A percentile compares a stretch with the other conserved stretches of the same genome.
Evolutionary conservation across 2,329 filamentous ascomycete genomes (phyloP).

Genomic region (Alternaria tenuissima): DNA sequence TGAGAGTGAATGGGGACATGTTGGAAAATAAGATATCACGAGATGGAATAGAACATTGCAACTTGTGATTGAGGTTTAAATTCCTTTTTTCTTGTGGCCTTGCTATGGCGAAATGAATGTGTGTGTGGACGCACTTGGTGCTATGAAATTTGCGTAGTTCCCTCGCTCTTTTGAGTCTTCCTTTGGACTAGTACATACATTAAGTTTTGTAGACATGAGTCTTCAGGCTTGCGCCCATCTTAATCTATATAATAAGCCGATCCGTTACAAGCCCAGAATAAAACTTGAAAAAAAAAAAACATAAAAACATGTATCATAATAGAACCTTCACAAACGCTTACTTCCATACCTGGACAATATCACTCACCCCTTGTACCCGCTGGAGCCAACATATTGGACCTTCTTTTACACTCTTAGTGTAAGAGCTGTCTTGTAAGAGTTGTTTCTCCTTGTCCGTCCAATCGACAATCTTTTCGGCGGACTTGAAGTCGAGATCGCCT

Average conservation of each 20-base stretch:
- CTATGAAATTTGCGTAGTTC: neutral
- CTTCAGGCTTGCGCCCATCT: neutral
- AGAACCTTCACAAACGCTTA: neutral
- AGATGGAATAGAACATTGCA: neutral
- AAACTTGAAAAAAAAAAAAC: neutral
- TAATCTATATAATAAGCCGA: neutral
- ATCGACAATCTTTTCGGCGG: constrained; percentile 50
- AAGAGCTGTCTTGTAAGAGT: constrained; percentile 27
- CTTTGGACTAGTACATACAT: neutral
- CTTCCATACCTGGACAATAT: neutral
- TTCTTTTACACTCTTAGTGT: neutral
- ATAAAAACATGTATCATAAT: neutral
- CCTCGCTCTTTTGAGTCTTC: neutral
- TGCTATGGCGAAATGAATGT: neutral
- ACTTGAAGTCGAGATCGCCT: constrained; percentile 59
- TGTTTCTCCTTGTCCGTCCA: constrained; percentile 54
- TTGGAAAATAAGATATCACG: constrained; percentile 8
- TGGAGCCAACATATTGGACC: constrained; percentile 14
- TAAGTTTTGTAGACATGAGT: neutral
- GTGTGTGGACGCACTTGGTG: neutral
- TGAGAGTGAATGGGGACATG: constrained; percentile 19
- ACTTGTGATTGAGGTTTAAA: neutral
- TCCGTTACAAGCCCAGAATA: neutral
- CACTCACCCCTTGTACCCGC: neutral
- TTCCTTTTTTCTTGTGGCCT: neutral